Percentiles rank a stretch among this genome's conserved stretches.
phyloP scores from a whole-genome alignment of 2,329 filamentous ascomycete genomes.

The Kalmusia sp. region DNA sequence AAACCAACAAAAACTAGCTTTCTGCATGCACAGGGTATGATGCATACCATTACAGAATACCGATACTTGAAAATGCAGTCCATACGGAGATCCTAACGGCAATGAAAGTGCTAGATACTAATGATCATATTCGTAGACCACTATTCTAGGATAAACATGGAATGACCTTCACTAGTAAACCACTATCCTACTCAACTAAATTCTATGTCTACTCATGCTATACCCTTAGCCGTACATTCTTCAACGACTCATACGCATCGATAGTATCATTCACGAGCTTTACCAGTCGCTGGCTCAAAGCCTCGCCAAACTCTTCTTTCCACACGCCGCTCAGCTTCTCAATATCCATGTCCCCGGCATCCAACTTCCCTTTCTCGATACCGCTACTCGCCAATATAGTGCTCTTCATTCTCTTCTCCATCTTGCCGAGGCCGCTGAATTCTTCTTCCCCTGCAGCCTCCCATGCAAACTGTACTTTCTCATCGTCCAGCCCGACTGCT shows the following conservation, averaged over 20 bases:
- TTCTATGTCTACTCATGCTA: no score
- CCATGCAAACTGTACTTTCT: constrained; percentile 19
- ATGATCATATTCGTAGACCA: no score
- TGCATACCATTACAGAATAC: no score
- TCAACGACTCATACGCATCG: constrained; percentile 27
- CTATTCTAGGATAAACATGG: no score
- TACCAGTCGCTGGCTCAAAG: constrained; percentile 17
- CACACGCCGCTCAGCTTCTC: constrained; percentile 18
- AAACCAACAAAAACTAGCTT: no score
- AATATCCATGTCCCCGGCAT: constrained; percentile 6
- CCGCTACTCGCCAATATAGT: constrained; percentile 26
- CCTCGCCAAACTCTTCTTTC: constrained; percentile 26
- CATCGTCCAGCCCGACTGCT: constrained; percentile 19
- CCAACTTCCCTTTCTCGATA: constrained; percentile 19
- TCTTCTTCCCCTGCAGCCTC: constrained; percentile 14
- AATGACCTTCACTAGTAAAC: no score
- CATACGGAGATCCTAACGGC: no score
- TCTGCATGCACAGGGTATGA: no score
- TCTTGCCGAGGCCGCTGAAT: neutral
- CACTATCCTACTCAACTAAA: no score
- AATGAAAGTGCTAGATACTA: no score
- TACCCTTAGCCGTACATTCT: constrained; percentile 14
- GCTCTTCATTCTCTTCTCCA: constrained; percentile 26
- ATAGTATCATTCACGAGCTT: constrained; percentile 16
- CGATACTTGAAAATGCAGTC: no score